These are phyloP conservation scores for Candida smagusa DNA, from an alignment of 1,139 yeast species.

Conservation along the genomic window DNA sequence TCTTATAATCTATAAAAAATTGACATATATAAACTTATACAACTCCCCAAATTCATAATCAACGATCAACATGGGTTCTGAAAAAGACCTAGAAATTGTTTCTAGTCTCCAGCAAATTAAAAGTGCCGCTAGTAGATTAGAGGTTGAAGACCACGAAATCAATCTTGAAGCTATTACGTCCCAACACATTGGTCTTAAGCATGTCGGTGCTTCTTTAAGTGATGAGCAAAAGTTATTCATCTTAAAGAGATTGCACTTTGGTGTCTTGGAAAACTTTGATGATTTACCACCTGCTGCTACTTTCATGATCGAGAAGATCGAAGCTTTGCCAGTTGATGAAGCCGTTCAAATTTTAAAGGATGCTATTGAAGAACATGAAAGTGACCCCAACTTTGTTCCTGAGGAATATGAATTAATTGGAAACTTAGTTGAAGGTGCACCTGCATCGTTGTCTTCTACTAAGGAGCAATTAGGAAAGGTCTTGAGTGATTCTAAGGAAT, in stretches of 20 bases:
- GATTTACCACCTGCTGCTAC: constrained; percentile 27
- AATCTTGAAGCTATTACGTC: constrained; percentile 13
- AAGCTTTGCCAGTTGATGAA: constrained; percentile 13
- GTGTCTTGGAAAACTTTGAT: constrained; percentile 22
- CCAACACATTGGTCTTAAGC: constrained; percentile 21
- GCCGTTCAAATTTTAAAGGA: constrained; percentile 17
- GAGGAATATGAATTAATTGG: constrained; percentile 13
- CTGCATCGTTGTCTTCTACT: neutral
- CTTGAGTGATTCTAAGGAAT: constrained; percentile 1
- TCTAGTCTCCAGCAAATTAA: neutral
- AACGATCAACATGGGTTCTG: too few relatives aligned
- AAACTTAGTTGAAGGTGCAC: constrained; percentile 7
- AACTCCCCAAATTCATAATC: too few relatives aligned
- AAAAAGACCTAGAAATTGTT: too few relatives aligned
- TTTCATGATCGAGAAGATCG: constrained; percentile 21
- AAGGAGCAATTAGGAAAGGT: neutral
- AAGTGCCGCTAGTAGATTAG: constrained; percentile 5
- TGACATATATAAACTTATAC: too few relatives aligned
- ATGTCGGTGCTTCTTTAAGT: constrained; percentile 26
- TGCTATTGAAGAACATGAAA: constrained; percentile 16
- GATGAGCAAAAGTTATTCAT: constrained; percentile 23
- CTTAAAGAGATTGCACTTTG: constrained; percentile 26
- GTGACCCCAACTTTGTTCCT: constrained; percentile 23
- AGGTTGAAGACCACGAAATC: constrained; percentile 11
- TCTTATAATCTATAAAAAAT: too few relatives aligned